Percentiles rank a stretch among this genome's conserved stretches.
phyloP scores from a whole-genome alignment of 2,329 filamentous ascomycete species.

The Clonostachys sp. region DNA sequence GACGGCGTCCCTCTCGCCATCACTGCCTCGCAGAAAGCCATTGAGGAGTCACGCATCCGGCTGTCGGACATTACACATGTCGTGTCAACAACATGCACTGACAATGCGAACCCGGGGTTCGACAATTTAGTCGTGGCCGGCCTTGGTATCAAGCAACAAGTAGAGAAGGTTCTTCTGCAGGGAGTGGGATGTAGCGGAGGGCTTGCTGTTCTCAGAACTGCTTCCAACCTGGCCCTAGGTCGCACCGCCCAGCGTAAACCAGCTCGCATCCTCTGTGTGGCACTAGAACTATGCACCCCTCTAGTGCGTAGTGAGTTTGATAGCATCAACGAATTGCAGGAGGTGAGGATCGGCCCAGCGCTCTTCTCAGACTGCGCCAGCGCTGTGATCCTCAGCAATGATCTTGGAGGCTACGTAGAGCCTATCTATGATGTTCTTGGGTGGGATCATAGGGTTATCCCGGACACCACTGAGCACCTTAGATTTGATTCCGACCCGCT shows the following conservation, averaged over 20 bases:
- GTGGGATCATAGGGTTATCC: conserved; percentile 60
- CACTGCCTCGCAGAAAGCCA: conserved; percentile 43
- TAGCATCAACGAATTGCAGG: conserved; percentile 51
- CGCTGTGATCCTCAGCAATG: conserved; percentile 60
- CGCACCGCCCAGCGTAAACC: conserved; percentile 52
- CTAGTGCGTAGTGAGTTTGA: conserved; percentile 62
- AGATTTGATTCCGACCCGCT: conserved; percentile 61
- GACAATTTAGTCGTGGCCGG: conserved; percentile 59
- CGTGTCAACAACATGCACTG: conserved; percentile 64
- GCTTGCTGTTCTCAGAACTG: conserved; percentile 56
- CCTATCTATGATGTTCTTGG: conserved; percentile 57
- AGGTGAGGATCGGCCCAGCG: conserved; percentile 60
- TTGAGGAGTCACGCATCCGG: conserved; percentile 17
- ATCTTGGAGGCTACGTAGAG: conserved; percentile 39
- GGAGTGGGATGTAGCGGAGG: conserved; percentile 64
- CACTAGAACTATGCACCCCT: conserved; percentile 58
- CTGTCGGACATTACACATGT: conserved; percentile 56
- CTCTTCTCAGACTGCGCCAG: conserved; percentile 71
- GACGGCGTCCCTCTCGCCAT: conserved; percentile 56
- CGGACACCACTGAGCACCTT: conserved; percentile 56
- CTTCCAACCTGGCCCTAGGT: conserved; percentile 61
- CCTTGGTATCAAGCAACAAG: conserved; percentile 49
- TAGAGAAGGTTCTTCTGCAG: conserved; percentile 62
- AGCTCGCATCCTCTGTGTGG: conserved; percentile 60
- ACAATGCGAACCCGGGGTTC: conserved; percentile 65